Evolutionary conservation across 129 eudicot genomes (phyloP).

Genomic region (Cynara cardunculus): DNA sequence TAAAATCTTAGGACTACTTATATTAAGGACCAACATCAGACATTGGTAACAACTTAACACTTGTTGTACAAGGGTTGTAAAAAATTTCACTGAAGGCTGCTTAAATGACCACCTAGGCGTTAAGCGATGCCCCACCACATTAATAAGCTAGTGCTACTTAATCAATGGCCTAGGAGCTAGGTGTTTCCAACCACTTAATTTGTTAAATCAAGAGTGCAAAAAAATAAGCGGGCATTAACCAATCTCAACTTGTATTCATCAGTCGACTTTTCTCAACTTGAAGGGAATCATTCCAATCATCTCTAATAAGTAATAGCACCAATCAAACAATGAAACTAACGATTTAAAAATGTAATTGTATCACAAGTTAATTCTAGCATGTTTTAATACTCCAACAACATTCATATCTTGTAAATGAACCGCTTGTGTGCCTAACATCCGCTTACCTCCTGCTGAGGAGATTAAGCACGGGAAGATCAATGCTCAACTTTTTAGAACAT

Average conservation of each 20-base stretch:
- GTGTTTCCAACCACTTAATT: background rate
- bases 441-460: background rate
- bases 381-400: background rate
- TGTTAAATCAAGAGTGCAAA: background rate
- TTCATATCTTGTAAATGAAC: background rate
- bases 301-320: background rate
- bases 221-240: background rate
- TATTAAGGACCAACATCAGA: background rate
- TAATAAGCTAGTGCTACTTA: background rate
- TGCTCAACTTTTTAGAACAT: background rate
- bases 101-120: constrained; percentile 8
- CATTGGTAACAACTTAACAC: background rate
- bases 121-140: background rate
- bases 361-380: background rate
- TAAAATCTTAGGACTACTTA: constrained; percentile 1
- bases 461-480: background rate
- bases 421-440: background rate
- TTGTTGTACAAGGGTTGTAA: background rate
- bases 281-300: background rate
- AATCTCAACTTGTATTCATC: background rate
- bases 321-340: background rate
- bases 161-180: background rate
- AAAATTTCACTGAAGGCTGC: constrained; percentile 1
- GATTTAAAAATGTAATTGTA: background rate
- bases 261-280: background rate